Evolutionary conservation across 805 yeast species (phyloP), one percentile per base, ranked within the genome.

Genomic region (Lipomyces oligophaga): DNA sequence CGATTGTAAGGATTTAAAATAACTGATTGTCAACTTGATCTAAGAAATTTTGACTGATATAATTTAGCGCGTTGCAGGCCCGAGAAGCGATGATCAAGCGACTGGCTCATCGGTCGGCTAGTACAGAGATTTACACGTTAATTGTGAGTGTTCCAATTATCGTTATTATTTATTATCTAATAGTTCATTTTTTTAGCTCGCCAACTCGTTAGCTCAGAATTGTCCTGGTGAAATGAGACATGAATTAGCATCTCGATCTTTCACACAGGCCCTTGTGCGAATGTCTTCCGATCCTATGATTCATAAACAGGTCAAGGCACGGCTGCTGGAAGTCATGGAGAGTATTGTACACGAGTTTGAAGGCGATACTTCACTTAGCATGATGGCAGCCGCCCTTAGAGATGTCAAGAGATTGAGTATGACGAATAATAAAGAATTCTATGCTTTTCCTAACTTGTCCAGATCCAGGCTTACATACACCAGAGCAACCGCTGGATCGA

Each of bases 361-460:
- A 45, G 63, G 65, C 21, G 97, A 93, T 63, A 90, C 93, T 0
- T 81, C 90, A 2, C 72, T 90, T 58, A 74, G 73, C 48, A 80
- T 83, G 1, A 78, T 89, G 76, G 69, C 72, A 15, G 83, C 78
- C 52, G 79, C 86, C 0, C 77, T 76, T 58, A 65, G 68, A 16
- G 73, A 71, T 25, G 71, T 85, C 22, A 67, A 67, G 47, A 52
- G 54, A 41, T 56, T 74, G 50, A 70, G 57, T 54, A 43, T 5
- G 58, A n/a, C n/a, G n/a, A n/a, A n/a, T n/a, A n/a, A n/a, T n/a
- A n/a, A n/a, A n/a, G 19, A n/a, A 2, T 10, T 13, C 35, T 13
- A 21, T 28, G 5, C 15, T 20, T 26, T 39, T 26, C 24, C 13
- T 3, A 24, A 21, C 5, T 7, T 21, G 3, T 15, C 6, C 26